Conservation (phyloP, 2,329 filamentous ascomycete genomes). For the Fusarium hainanense region DNA sequence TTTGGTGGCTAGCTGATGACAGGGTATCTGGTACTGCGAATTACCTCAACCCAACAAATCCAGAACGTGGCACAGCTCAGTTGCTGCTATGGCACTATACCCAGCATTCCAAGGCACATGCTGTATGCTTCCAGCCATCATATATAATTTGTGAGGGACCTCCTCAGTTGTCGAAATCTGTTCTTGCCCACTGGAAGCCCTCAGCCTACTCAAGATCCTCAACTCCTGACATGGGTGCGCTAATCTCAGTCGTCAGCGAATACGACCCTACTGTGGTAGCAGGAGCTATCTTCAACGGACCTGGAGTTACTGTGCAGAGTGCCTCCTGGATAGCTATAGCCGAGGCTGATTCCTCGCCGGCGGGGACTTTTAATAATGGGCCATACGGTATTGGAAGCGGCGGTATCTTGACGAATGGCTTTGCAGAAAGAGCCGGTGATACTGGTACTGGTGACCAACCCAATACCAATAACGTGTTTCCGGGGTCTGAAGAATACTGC, state of each 20-base stretch:
- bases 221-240: neutral
- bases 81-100: too few relatives aligned
- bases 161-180: too few relatives aligned
- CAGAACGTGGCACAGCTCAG: too few relatives aligned
- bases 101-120: too few relatives aligned
- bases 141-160: too few relatives aligned
- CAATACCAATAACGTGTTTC: neutral
- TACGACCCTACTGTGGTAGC: neutral
- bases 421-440: neutral
- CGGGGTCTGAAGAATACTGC: neutral
- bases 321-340: neutral
- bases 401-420: neutral
- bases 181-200: too few relatives aligned
- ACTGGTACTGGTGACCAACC: too few relatives aligned
- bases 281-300: neutral
- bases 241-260: neutral
- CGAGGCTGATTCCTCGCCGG: neutral
- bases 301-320: neutral
- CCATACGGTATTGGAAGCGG: neutral
- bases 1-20: too few relatives aligned
- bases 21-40: too few relatives aligned
- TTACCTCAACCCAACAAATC: too few relatives aligned
- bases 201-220: neutral
- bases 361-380: neutral
- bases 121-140: too few relatives aligned